Evolutionary conservation across 2,329 filamentous ascomycete genomes (phyloP).

Genomic region (Talaromyces albobiverticillius): DNA sequence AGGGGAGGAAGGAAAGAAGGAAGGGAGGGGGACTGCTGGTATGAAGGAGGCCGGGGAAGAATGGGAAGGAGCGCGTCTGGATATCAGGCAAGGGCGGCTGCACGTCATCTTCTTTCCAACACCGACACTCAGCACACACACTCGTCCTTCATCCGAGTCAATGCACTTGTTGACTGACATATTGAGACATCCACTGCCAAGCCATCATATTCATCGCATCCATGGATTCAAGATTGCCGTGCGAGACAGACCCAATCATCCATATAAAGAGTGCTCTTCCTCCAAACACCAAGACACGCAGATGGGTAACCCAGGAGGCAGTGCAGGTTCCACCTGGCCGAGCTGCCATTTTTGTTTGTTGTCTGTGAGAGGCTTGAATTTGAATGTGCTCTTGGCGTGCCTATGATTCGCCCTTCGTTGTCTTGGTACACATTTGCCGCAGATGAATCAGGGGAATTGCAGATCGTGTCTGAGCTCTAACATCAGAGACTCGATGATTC

Average conservation of each 20-base stretch:
- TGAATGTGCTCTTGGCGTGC: background rate
- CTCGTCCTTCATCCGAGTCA: too few relatives aligned
- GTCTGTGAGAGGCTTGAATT: background rate
- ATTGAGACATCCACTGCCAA: background rate
- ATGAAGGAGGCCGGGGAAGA: conserved; percentile 9
- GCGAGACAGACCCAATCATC: background rate
- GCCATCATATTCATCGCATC: background rate
- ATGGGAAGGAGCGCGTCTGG: background rate
- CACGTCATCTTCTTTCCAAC: background rate
- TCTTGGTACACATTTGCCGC: background rate
- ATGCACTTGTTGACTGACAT: background rate
- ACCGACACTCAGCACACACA: too few relatives aligned
- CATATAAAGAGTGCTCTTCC: background rate
- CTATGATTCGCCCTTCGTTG: background rate
- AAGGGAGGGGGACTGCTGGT: background rate
- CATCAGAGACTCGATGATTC: background rate
- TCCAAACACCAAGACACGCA: background rate
- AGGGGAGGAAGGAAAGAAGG: background rate
- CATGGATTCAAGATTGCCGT: too few relatives aligned
- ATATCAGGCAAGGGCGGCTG: conserved; percentile 1
- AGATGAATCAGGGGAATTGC: background rate
- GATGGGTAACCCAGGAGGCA: background rate
- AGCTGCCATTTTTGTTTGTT: background rate
- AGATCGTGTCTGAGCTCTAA: background rate
- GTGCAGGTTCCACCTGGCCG: background rate